Conservation (phyloP, 169 alveolate genomes). For the Prorocentrum cordatum region DNA sequence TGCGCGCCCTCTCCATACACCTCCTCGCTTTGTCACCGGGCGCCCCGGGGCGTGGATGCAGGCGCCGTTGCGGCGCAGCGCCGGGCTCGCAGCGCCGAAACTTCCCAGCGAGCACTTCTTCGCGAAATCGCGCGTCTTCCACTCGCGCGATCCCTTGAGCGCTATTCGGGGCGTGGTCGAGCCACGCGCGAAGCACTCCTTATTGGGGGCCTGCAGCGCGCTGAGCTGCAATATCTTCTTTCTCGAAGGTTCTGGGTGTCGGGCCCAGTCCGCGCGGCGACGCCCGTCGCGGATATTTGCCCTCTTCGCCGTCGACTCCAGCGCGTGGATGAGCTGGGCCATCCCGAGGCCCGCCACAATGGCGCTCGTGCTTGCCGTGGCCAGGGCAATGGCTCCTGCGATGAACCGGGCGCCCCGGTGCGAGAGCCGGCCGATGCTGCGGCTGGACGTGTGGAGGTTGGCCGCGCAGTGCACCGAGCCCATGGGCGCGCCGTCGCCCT, state of each 20-base stretch:
- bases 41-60: conserved; percentile 35
- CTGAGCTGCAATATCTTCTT: conserved; percentile 61
- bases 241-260: conserved; percentile 50
- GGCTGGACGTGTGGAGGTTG: conserved; percentile 81
- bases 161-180: conserved; percentile 35
- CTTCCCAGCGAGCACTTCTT: conserved; percentile 32
- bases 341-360: conserved; percentile 80
- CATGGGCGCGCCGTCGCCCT: conserved; percentile 71
- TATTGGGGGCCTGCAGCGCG: conserved; percentile 3
- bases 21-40: background rate
- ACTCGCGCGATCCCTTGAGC: conserved; percentile 14
- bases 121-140: background rate
- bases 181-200: conserved; percentile 6
- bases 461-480: conserved; percentile 83
- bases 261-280: conserved; percentile 32
- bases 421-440: conserved; percentile 68
- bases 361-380: conserved; percentile 87
- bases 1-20: conserved; percentile 9
- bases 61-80: conserved; percentile 35
- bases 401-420: conserved; percentile 57
- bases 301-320: background rate
- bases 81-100: conserved; percentile 32
- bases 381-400: conserved; percentile 77
- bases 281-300: background rate
- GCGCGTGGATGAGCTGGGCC: conserved; percentile 56